These are phyloP conservation scores for Datura wrightii DNA, from an alignment of 257 asterid genomes.

Conservation along the genomic window DNA sequence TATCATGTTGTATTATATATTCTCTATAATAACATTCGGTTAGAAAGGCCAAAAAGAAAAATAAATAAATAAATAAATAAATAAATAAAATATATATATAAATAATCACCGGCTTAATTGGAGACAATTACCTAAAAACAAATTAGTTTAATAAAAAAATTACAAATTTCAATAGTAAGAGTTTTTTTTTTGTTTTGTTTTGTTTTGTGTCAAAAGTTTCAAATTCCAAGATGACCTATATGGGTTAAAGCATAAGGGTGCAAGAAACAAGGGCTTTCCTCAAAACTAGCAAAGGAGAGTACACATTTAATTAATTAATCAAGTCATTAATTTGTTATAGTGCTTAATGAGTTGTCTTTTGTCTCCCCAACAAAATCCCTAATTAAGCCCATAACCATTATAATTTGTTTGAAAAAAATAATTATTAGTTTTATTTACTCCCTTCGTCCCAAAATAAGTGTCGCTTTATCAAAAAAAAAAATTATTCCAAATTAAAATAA, in stretches of 20 bases:
- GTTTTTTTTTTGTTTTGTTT: background rate
- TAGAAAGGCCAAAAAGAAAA: too few species aligned
- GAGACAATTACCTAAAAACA: background rate
- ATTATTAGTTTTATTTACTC: background rate
- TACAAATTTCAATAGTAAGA: background rate
- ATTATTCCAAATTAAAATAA: too few species aligned
- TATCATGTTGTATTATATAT: too few species aligned
- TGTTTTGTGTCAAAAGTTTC: slow-evolving; percentile 13
- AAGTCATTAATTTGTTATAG: slow-evolving; percentile 46
- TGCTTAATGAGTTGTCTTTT: slow-evolving; percentile 60
- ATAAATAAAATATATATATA: too few species aligned
- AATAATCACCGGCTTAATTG: background rate
- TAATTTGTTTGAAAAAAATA: background rate
- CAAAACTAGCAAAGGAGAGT: slow-evolving; percentile 48
- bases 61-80: too few species aligned
- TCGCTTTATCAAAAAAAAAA: too few species aligned
- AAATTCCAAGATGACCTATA: slow-evolving; percentile 37
- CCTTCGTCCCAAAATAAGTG: too few species aligned
- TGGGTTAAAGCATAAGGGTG: slow-evolving; percentile 43
- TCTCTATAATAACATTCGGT: too few species aligned
- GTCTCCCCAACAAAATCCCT: slow-evolving; percentile 46
- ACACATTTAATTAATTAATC: slow-evolving; percentile 25
- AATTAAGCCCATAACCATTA: slow-evolving; percentile 21
- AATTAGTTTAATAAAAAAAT: background rate
- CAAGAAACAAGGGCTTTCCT: slow-evolving; percentile 43